Evolutionary conservation across 2,329 filamentous ascomycete genomes (phyloP), one percentile per base, ranked within the genome.

Genomic region (Ascochyta fabae): DNA sequence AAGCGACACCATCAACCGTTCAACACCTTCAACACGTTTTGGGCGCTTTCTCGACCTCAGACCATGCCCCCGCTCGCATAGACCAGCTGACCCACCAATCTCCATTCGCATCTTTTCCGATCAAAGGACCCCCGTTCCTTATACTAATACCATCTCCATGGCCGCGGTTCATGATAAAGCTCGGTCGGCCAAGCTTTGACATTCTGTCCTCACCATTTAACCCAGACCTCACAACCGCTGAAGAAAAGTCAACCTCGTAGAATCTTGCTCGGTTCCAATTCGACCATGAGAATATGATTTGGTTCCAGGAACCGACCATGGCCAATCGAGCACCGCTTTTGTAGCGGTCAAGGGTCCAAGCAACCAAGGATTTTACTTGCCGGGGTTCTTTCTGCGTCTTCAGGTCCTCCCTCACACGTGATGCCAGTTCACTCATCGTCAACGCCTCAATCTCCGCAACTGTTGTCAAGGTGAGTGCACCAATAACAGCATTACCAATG

Each of bases 351-450:
- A 10, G n/a, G 6, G 3, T 8, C 23, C 27, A 29, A 29, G 27
- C 9, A 10, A 29, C 27, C 27, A 29, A 4, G 9, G 27, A 29
- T 29, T 29, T 29, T 10, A 29, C 27, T 29, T 29, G 27, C 27
- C 12, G 27, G 9, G 19, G 22, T 24, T 13, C 15, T 29, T 12
- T 42, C 33, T 70, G 67, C 8, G 23, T 29, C 13, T 58, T 50
- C 27, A 71, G 53, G 24, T 68, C 62, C 15, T 47, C 48, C 39
- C 68, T 60, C n/a, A 71, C 42, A 3, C 59, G 61, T 1, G 66
- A 63, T 2, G 67, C 68, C 22, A 70, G 3, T 27, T 60, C 57
- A 19, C 67, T 66, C 9, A 71, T 55, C 0, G 68, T 63, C 10
- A 59, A 29, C 3, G 35, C 23, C 6, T 65, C 50, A 6, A 69